Base-by-base conservation (phyloP, 345 rosid species). In the Eucalyptus polyanthemos region DNA sequence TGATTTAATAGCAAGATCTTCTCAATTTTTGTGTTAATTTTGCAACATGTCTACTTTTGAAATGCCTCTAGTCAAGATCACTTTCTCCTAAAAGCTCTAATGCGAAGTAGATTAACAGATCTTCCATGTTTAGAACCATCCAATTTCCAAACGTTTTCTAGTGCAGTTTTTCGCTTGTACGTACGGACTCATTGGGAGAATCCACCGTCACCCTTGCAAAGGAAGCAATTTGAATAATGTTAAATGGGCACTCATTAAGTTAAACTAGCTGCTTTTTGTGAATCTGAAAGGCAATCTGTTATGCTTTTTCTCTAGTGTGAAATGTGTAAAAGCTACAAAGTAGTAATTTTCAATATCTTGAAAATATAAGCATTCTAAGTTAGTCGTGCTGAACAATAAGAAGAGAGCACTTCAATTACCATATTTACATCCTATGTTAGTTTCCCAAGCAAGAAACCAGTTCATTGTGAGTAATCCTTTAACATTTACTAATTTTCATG, bases 131-230 rank as follows among this genome's bases (percentile, higher is more conserved):
- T 22, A 4, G 54, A 51, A 51, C 54, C 54, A 51, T 51, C 54
- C 29, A 56, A 22, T 56, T 56, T 56, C 3, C 22, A 16, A 16
- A 51, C 9, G 4, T 51, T 51, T 16, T 51, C 22, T 17, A 16
- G 54, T 16, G 54, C 0, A 51, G 4, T 44, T 7, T 51, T 51
- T 51, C 1, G 0, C 22, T 51, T 51, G 4, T 51, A 51, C 4
- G 2, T 51, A 16, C 4, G 9, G 0, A 51, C 9, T 51, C 21
- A 1, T 51, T 1, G 54, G 54, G 1, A 51, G 0, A 51, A 51
- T 51, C 22, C 2, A 51, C 4, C 1, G 4, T 16, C 54, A 51
- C 22, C 22, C 4, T 51, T 51, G 0, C 54, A 51, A 16, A 16
- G 22, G 9, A 2, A 4, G n/a, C 12, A 58, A 58, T 58, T 58